Percentiles rank a stretch among this genome's conserved stretches.
Conservation (phyloP, 2,329 filamentous ascomycete species). For the Fonsecaea pugnacius region DNA sequence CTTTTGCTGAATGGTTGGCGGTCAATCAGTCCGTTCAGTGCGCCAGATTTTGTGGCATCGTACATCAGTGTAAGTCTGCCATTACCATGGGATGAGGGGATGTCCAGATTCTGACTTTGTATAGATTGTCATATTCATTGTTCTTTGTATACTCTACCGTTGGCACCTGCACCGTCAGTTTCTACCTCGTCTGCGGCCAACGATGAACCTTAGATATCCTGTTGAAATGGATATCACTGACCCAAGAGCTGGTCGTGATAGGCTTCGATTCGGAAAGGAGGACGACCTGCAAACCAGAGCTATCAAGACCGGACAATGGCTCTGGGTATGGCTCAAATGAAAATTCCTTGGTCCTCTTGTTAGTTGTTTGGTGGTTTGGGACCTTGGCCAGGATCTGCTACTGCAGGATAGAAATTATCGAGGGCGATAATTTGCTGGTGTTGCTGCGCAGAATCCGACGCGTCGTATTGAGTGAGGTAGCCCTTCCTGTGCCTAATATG, state of each 20-base stretch:
- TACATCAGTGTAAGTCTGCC: conserved; percentile 13
- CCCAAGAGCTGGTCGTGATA: conserved; percentile 4
- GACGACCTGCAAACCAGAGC: background rate
- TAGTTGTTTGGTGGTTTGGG: background rate
- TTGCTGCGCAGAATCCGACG: background rate
- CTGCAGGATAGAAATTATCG: background rate
- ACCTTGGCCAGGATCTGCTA: background rate
- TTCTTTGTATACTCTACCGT: conserved; percentile 13
- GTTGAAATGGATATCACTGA: conserved; percentile 10
- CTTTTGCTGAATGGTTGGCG: conserved; percentile 15
- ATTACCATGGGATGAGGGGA: background rate
- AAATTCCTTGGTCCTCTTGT: background rate
- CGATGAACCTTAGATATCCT: conserved; percentile 11
- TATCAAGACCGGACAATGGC: conserved; percentile 10
- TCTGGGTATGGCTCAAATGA: conserved; percentile 17
- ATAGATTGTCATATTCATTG: conserved; percentile 10
- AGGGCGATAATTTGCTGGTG: background rate
- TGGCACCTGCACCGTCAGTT: conserved; percentile 17
- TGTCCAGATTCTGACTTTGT: background rate
- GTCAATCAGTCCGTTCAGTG: conserved; percentile 9
- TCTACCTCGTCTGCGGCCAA: conserved; percentile 1
- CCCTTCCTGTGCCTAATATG: background rate
- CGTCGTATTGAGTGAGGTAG: conserved; percentile 6
- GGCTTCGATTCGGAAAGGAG: conserved; percentile 1
- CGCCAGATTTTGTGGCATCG: conserved; percentile 11